A percentile compares a stretch with the other conserved stretches of the same genome.
Evolutionary conservation across 768 basidiomycete genomes (phyloP).

Genomic region (Mrakia frigida): DNA sequence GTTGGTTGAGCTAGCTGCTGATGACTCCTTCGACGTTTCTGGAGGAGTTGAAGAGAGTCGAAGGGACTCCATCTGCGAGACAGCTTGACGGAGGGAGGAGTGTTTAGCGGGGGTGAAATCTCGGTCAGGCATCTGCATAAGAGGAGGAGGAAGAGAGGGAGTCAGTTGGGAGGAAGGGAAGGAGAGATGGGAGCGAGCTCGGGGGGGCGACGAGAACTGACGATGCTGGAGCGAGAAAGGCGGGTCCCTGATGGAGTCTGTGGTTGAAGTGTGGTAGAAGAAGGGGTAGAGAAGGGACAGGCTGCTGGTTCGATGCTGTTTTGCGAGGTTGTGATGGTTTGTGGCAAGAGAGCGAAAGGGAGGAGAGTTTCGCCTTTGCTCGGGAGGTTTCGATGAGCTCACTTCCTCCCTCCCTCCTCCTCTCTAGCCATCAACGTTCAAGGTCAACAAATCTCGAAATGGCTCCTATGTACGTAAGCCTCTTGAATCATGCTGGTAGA

Average conservation of each 20-base stretch:
- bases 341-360: no score
- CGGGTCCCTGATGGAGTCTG: background rate
- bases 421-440: background rate
- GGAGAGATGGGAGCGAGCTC: background rate
- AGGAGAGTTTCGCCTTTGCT: background rate
- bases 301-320: no score
- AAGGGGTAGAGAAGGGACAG: no score
- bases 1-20: background rate
- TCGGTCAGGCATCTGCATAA: background rate
- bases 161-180: background rate
- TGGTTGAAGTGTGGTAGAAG: no score
- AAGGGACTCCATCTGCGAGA: conserved; percentile 26
- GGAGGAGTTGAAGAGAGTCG: conserved; percentile 17
- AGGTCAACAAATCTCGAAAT: background rate
- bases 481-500: background rate
- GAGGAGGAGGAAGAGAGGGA: background rate
- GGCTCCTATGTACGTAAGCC: background rate
- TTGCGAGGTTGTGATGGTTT: no score
- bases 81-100: conserved; percentile 25
- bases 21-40: conserved; percentile 9
- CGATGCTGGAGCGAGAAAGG: background rate
- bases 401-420: background rate
- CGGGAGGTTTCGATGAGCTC: conserved; percentile 12
- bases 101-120: conserved; percentile 29
- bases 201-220: background rate